Evolutionary conservation across 2,329 filamentous ascomycete species (phyloP).

Genomic region (Beauveria sp.): DNA sequence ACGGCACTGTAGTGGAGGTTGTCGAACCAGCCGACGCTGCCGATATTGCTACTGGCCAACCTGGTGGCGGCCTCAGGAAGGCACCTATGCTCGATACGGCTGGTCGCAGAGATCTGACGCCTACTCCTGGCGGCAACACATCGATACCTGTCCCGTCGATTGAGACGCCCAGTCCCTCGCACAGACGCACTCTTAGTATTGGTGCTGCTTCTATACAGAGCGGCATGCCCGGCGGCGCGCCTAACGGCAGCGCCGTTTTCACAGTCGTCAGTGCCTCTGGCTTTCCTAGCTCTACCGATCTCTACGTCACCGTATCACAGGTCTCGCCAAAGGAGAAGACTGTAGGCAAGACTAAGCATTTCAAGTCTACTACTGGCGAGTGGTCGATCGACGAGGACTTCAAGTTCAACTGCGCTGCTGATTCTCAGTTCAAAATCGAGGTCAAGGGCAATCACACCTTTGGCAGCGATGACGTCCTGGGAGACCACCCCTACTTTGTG

Average conservation of each 20-base stretch:
- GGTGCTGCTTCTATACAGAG: conserved; percentile 61
- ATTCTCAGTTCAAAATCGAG: conserved; percentile 77
- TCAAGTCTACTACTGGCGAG: conserved; percentile 61
- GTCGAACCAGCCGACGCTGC: conserved; percentile 22
- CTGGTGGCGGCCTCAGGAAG: conserved; percentile 31
- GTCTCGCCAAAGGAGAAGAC: conserved; percentile 64
- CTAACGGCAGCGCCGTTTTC: conserved; percentile 73
- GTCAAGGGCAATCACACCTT: conserved; percentile 83
- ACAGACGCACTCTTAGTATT: conserved; percentile 49
- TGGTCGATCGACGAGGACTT: conserved; percentile 73
- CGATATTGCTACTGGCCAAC: conserved; percentile 20
- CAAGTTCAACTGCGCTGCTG: conserved; percentile 68
- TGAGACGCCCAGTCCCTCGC: conserved; percentile 20
- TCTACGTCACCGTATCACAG: conserved; percentile 70
- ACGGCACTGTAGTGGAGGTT: conserved; percentile 36
- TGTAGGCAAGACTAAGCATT: conserved; percentile 86
- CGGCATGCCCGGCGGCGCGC: conserved; percentile 47
- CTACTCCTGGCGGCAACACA: conserved; percentile 11
- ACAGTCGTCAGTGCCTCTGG: conserved; percentile 71
- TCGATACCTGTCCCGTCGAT: conserved; percentile 6
- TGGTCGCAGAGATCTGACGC: conserved; percentile 19
- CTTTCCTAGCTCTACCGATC: conserved; percentile 66
- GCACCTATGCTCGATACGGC: conserved; percentile 31
- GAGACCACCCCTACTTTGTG: conserved; percentile 85
- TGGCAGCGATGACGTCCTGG: conserved; percentile 73